Evolutionary conservation across 1,139 yeast species (phyloP).

Genomic region (Taiozyma sp.): DNA sequence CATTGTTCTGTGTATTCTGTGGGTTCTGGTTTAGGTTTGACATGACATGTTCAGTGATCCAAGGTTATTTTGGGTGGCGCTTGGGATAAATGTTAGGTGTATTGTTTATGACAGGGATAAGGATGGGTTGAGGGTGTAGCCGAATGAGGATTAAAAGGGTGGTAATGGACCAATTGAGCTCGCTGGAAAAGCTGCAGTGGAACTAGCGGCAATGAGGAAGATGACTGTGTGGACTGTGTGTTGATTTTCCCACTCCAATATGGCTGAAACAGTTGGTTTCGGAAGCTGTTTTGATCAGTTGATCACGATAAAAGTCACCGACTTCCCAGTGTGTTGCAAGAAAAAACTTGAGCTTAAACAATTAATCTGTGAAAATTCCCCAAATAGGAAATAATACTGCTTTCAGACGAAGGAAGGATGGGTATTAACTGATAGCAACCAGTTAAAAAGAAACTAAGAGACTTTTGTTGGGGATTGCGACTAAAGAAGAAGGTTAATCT

Average conservation of each 20-base stretch:
- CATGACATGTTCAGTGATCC: conserved; percentile 3
- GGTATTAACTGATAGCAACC: not conserved
- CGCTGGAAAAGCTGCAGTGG: not conserved
- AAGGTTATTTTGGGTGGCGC: not conserved
- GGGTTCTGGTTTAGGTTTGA: not conserved
- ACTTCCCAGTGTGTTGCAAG: too few relatives aligned
- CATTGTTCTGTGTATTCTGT: not conserved
- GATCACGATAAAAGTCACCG: not conserved
- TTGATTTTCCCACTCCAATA: not conserved
- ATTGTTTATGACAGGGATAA: not conserved
- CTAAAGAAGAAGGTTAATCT: too few relatives aligned
- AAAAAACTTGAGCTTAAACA: not conserved
- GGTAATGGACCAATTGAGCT: conserved; percentile 6
- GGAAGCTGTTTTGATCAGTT: not conserved
- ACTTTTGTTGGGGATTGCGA: too few relatives aligned
- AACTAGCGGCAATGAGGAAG: not conserved
- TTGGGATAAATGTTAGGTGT: not conserved
- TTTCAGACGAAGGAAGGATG: too few relatives aligned
- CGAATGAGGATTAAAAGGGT: not conserved
- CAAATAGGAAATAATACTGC: not conserved
- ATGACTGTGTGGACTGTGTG: not conserved
- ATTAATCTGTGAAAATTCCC: not conserved
- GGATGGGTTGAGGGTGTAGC: too few relatives aligned
- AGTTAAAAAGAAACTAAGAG: too few relatives aligned
- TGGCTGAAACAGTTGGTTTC: not conserved